phyloP scores from a whole-genome alignment of 441 rosid genomes.

The Populus hybrid region DNA sequence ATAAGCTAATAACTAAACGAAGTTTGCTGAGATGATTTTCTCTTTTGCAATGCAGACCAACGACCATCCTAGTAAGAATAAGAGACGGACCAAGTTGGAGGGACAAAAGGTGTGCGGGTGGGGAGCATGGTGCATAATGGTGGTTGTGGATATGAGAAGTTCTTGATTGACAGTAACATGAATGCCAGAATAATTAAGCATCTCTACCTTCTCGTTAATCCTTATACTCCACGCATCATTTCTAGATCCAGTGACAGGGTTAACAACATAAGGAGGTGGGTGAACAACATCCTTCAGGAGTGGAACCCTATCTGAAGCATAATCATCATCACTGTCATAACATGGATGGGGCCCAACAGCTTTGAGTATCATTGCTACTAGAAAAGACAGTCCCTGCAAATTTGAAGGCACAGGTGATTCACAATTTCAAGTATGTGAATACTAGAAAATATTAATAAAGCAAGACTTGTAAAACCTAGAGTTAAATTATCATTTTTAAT shows the following conservation, averaged over 20 bases:
- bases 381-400: slow-evolving; percentile 59
- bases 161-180: not conserved
- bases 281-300: slow-evolving; percentile 53
- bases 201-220: slow-evolving; percentile 52
- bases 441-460: not conserved
- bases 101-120: not conserved
- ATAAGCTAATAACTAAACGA: not conserved
- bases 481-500: not conserved
- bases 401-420: not conserved
- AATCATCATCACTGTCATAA: slow-evolving; percentile 80
- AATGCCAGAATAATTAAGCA: not conserved
- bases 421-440: not conserved
- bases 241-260: slow-evolving; percentile 57
- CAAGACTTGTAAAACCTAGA: slow-evolving; percentile 8
- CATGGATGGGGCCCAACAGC: slow-evolving; percentile 63
- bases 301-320: slow-evolving; percentile 48
- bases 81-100: not conserved
- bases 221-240: slow-evolving; percentile 50
- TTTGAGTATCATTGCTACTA: slow-evolving; percentile 65
- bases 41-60: not conserved
- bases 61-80: not conserved
- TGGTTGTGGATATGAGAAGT: not conserved
- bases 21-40: not conserved
- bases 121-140: not conserved
- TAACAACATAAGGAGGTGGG: slow-evolving; percentile 54